Conservation (phyloP, 768 basidiomycete genomes). For the Auricularia sp. region DNA sequence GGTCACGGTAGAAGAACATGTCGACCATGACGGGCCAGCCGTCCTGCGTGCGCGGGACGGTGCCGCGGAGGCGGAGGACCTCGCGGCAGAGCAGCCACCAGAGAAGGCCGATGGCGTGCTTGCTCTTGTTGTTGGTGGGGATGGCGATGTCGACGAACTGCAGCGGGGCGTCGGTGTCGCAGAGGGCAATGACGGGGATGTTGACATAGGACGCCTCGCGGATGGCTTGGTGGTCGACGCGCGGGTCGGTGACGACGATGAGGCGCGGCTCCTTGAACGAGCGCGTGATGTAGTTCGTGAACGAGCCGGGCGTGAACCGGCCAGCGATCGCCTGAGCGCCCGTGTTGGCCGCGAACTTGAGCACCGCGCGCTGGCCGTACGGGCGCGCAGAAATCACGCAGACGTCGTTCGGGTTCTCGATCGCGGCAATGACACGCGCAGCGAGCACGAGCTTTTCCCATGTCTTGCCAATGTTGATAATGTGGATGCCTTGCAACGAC, state of each 20-base stretch:
- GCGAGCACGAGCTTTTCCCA: slow-evolving; percentile 99
- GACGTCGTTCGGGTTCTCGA: slow-evolving; percentile 97
- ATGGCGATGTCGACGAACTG: slow-evolving; percentile 98
- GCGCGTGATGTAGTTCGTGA: slow-evolving; percentile 99
- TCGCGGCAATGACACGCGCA: slow-evolving; percentile 92
- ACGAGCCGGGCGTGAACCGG: slow-evolving; percentile 97
- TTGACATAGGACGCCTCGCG: slow-evolving; percentile 99
- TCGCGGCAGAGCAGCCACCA: slow-evolving; percentile 98
- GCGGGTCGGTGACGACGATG: slow-evolving; percentile 96
- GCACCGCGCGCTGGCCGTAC: slow-evolving; percentile 98
- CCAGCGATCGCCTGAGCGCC: slow-evolving; percentile 98
- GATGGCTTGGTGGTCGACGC: slow-evolving; percentile 99
- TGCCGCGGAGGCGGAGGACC: slow-evolving; percentile 90
- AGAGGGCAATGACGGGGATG: slow-evolving; percentile 98
- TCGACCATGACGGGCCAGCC: slow-evolving; percentile 99
- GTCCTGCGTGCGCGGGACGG: slow-evolving; percentile 81
- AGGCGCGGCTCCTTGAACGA: slow-evolving; percentile 99
- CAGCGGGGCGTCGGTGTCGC: slow-evolving; percentile 96
- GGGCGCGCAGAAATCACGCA: slow-evolving; percentile 97
- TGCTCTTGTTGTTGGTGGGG: slow-evolving; percentile 99
- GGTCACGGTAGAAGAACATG: slow-evolving; percentile 99
- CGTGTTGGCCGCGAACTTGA: slow-evolving; percentile 97
- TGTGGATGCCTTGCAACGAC: slow-evolving; percentile 66
- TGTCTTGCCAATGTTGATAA: slow-evolving; percentile 98
- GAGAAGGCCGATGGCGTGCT: slow-evolving; percentile 91